These are phyloP conservation scores for Trypanosoma theileri DNA, from an alignment of 208 protist species.

Conservation along the genomic window DNA sequence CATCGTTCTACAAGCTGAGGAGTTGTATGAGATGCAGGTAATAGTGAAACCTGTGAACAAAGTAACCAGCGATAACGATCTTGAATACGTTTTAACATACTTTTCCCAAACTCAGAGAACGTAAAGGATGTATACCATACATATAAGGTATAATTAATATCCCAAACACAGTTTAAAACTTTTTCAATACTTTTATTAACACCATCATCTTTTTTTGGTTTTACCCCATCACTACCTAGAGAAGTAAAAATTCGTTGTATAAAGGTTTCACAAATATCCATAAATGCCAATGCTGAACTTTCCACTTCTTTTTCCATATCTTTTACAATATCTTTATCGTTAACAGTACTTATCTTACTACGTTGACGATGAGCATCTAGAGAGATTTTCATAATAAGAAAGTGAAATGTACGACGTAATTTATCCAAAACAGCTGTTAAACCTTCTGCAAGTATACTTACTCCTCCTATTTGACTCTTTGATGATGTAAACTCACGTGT, in stretches of 20 bases:
- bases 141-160: constrained; percentile 29
- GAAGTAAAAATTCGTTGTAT: not conserved
- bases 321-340: not conserved
- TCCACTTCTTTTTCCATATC: constrained; percentile 11
- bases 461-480: not conserved
- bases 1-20: constrained; percentile 14
- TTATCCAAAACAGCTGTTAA: constrained; percentile 60
- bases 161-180: constrained; percentile 31
- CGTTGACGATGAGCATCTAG: constrained; percentile 39
- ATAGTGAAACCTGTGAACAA: constrained; percentile 11
- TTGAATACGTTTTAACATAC: constrained; percentile 7
- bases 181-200: constrained; percentile 17
- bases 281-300: constrained; percentile 12
- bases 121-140: constrained; percentile 25
- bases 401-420: constrained; percentile 54
- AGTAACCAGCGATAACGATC: constrained; percentile 22
- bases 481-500: constrained; percentile 10
- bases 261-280: constrained; percentile 30
- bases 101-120: not conserved
- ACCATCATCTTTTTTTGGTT: not conserved
- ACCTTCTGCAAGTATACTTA: constrained; percentile 36
- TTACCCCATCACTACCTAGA: not conserved
- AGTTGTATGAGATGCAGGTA: constrained; percentile 16
- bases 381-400: constrained; percentile 41
- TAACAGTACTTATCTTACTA: not conserved